Conservation (phyloP, 202 grass and related monocot genomes). For the Carex sylvatica region DNA sequence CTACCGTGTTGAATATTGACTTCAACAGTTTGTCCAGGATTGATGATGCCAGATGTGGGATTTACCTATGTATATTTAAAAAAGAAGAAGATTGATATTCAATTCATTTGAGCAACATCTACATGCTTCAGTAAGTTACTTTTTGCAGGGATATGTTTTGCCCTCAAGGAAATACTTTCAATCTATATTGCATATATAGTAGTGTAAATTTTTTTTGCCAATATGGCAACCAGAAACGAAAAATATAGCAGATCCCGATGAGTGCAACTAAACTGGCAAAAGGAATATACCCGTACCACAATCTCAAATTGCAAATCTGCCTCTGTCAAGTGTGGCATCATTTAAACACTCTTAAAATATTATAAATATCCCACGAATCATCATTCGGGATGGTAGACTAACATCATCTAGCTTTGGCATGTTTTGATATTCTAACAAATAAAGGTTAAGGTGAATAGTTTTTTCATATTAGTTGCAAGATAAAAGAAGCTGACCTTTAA, state of each 20-base stretch:
- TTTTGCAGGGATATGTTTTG: not conserved
- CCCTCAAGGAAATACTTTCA: not conserved
- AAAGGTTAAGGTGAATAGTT: not conserved
- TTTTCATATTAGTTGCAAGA: not conserved
- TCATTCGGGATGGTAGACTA: not conserved
- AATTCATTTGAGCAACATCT: not conserved
- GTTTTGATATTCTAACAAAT: not conserved
- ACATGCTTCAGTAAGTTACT: not conserved
- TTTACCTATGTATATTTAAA: conserved; percentile 43
- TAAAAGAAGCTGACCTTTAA: conserved; percentile 55
- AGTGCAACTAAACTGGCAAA: not conserved
- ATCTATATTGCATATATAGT: not conserved
- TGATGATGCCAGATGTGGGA: conserved; percentile 62
- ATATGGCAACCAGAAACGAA: not conserved
- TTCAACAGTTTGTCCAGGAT: conserved; percentile 51
- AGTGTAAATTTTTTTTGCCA: not conserved
- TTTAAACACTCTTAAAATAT: not conserved
- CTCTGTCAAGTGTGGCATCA: not conserved
- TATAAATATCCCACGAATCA: not conserved
- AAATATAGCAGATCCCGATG: not conserved
- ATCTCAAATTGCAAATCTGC: not conserved
- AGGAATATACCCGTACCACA: not conserved
- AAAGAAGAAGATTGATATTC: not conserved
- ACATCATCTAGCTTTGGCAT: not conserved
- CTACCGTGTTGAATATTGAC: conserved; percentile 47